A percentile compares a stretch with the other conserved stretches of the same genome.
phyloP scores from a whole-genome alignment of 2,329 filamentous ascomycete species.

The Trichophyton equinum region DNA sequence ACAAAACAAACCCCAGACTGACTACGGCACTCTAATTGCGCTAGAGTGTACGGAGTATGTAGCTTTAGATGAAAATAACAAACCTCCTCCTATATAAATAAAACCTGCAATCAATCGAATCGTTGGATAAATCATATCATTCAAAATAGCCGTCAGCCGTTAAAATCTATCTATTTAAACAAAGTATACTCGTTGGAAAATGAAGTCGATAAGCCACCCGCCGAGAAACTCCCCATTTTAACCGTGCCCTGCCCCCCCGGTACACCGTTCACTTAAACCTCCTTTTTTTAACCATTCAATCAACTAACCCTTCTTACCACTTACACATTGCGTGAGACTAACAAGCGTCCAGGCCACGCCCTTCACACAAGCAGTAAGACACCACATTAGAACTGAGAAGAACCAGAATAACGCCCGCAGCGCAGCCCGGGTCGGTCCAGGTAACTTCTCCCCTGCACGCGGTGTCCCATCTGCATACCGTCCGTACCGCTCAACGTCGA shows the following conservation, averaged over 20 bases:
- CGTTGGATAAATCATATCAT: not conserved
- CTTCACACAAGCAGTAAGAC: constrained; percentile 28
- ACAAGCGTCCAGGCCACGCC: constrained; percentile 33
- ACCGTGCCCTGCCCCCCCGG: no score
- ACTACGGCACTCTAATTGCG: not conserved
- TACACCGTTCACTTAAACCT: no score
- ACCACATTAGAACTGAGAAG: constrained; percentile 27
- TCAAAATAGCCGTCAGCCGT: not conserved
- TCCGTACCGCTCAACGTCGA: constrained; percentile 35
- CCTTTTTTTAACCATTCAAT: constrained; percentile 13
- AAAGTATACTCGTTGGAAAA: not conserved
- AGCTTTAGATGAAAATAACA: no score
- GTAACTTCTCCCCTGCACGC: constrained; percentile 30
- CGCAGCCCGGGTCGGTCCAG: constrained; percentile 23
- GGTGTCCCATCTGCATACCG: constrained; percentile 26
- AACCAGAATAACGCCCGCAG: constrained; percentile 29
- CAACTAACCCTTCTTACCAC: constrained; percentile 29
- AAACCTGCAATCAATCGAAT: no score
- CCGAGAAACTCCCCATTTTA: not conserved
- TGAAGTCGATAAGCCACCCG: not conserved
- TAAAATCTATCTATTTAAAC: not conserved
- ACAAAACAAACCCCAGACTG: not conserved
- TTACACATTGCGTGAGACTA: constrained; percentile 27
- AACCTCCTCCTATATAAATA: no score
- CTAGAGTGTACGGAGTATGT: not conserved